These are phyloP conservation scores for Fragaria vesca DNA, from an alignment of 306 rosid species.

Conservation along the genomic window DNA sequence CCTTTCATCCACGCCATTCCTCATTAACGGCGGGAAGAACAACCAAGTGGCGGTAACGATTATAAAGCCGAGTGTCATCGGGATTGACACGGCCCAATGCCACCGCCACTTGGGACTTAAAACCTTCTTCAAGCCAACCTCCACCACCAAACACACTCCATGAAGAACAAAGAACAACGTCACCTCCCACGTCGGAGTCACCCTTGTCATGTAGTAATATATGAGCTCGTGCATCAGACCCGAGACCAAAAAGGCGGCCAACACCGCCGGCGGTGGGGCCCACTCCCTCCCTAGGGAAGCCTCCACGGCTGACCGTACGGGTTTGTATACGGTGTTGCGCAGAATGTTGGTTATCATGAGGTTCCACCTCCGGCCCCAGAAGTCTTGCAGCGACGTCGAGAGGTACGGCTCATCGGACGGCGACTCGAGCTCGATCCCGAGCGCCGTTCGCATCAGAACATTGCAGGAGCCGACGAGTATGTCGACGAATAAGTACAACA, in stretches of 20 bases:
- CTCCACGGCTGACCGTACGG: constrained; percentile 14
- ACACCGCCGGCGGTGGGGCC: constrained; percentile 6
- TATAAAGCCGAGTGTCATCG: constrained; percentile 27
- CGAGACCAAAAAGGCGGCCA: constrained; percentile 26
- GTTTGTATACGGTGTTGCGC: constrained; percentile 23
- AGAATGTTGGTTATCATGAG: constrained; percentile 20
- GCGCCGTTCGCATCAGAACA: not conserved
- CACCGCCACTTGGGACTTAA: constrained; percentile 4
- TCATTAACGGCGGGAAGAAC: constrained; percentile 35
- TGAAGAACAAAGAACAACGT: constrained; percentile 32
- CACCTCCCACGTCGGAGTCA: constrained; percentile 38
- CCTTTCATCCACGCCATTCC: constrained; percentile 17
- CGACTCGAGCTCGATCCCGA: constrained; percentile 28
- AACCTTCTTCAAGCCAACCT: constrained; percentile 11
- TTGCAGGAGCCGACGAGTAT: constrained; percentile 23
- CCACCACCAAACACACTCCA: constrained; percentile 31
- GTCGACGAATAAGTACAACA: constrained; percentile 25
- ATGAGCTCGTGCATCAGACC: constrained; percentile 39
- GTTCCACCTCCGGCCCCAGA: constrained; percentile 41
- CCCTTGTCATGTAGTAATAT: constrained; percentile 25
- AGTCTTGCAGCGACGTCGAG: constrained; percentile 34
- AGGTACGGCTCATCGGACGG: constrained; percentile 38
- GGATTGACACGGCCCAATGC: constrained; percentile 17
- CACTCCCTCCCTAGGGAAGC: not conserved
- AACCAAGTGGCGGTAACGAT: constrained; percentile 28